Evolutionary conservation across 495 filamentous ascomycete species (phyloP).

Genomic region (Penicillium argentinense): DNA sequence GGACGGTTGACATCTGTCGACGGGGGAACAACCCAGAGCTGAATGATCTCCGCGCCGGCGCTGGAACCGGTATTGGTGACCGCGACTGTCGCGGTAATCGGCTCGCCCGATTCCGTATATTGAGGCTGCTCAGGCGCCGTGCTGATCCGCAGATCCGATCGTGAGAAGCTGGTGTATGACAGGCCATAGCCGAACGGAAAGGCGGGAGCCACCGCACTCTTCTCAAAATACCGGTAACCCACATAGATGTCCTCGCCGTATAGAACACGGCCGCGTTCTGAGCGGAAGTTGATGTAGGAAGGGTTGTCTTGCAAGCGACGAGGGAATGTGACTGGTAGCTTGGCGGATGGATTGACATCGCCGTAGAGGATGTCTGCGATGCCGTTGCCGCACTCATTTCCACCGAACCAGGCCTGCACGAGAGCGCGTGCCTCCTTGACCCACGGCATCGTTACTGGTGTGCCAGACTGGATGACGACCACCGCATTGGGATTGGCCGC

Average conservation of each 20-base stretch:
- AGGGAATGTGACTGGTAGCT: conserved; percentile 64
- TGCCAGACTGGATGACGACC: conserved; percentile 81
- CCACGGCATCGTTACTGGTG: conserved; percentile 87
- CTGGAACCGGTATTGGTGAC: conserved; percentile 68
- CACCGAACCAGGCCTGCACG: conserved; percentile 73
- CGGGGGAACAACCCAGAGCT: conserved; percentile 70
- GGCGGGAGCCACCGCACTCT: conserved; percentile 58
- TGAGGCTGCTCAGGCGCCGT: conserved; percentile 30
- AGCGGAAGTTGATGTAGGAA: conserved; percentile 74
- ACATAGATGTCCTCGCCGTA: conserved; percentile 83
- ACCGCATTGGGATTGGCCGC: conserved; percentile 71
- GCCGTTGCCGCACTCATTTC: conserved; percentile 65
- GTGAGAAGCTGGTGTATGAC: conserved; percentile 75
- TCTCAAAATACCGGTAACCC: conserved; percentile 83
- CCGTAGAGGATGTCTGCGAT: conserved; percentile 60
- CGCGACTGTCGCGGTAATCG: conserved; percentile 59
- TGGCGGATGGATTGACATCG: conserved; percentile 55
- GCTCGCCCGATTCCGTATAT: conserved; percentile 39
- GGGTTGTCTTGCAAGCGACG: conserved; percentile 69
- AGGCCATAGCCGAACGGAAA: conserved; percentile 86
- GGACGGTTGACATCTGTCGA: conserved; percentile 59
- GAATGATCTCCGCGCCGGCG: conserved; percentile 73
- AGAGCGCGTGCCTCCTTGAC: conserved; percentile 63
- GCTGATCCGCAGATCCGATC: conserved; percentile 57
- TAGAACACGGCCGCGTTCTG: conserved; percentile 71